Evolutionary conservation across 768 basidiomycete genomes (phyloP).

Genomic region (Auricularia heimuer): DNA sequence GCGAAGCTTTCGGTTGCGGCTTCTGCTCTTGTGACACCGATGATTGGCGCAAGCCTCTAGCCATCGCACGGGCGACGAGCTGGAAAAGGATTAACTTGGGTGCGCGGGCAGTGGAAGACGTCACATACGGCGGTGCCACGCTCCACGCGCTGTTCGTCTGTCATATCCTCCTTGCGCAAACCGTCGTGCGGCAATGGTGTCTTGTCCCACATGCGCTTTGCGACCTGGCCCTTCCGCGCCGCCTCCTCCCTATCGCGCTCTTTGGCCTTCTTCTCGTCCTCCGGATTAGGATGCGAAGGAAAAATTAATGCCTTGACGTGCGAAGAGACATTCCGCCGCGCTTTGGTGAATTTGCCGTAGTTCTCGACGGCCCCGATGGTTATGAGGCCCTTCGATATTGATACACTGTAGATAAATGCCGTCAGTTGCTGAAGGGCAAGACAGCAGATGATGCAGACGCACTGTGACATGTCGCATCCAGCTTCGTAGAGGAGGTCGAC

Average conservation of each 20-base stretch:
- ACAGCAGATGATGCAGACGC: background rate
- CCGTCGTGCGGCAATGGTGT: background rate
- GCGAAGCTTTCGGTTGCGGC: background rate
- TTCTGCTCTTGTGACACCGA: background rate
- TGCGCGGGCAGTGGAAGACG: background rate
- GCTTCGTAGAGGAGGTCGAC: background rate
- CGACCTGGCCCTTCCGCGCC: background rate
- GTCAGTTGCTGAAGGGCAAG: background rate
- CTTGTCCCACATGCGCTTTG: background rate
- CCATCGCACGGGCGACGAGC: background rate
- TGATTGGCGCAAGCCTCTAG: background rate
- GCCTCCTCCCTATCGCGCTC: background rate
- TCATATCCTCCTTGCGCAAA: background rate
- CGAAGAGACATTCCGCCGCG: background rate
- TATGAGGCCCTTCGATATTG: background rate
- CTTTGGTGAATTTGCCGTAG: background rate
- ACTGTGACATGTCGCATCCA: slow-evolving; percentile 1
- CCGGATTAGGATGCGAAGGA: background rate
- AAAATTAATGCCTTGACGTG: background rate
- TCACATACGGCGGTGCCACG: background rate
- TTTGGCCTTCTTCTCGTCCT: background rate
- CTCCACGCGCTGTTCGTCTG: background rate
- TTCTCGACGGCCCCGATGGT: background rate
- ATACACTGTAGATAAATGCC: background rate
- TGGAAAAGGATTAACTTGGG: background rate